Evolutionary conservation across 345 rosid genomes (phyloP).

Genomic region (Sisymbrium irio): DNA sequence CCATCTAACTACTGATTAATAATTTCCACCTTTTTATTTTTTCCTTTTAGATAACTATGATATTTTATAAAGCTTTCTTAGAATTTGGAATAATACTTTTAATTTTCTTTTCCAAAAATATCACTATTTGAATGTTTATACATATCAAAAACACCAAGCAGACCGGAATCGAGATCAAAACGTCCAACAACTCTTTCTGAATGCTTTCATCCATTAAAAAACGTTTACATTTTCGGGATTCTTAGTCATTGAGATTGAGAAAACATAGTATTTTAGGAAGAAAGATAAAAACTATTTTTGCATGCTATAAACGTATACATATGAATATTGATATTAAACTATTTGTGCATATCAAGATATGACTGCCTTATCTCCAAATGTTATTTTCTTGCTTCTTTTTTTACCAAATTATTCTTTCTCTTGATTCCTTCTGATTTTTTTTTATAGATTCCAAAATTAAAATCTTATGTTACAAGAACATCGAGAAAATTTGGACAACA

Average conservation of each 20-base stretch:
- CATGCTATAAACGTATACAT: neutral
- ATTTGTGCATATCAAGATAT: neutral
- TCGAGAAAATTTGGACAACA: neutral
- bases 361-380: neutral
- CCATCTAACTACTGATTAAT: slow-evolving; percentile 31
- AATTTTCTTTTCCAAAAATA: neutral
- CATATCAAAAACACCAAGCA: neutral
- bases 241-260: neutral
- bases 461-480: neutral
- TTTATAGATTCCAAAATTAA: neutral
- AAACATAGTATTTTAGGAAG: neutral
- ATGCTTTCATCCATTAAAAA: neutral
- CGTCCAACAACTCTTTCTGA: neutral
- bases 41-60: neutral
- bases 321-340: neutral
- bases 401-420: too few relatives aligned
- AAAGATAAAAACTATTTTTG: neutral
- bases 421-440: neutral
- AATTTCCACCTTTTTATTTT: slow-evolving; percentile 23
- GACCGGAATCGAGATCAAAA: neutral
- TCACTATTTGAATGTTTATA: neutral
- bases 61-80: neutral
- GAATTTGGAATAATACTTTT: neutral
- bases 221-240: neutral
- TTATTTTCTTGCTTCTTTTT: too few relatives aligned